Base-by-base conservation (phyloP, 495 filamentous ascomycete species). In the Xylaria palmicola region DNA sequence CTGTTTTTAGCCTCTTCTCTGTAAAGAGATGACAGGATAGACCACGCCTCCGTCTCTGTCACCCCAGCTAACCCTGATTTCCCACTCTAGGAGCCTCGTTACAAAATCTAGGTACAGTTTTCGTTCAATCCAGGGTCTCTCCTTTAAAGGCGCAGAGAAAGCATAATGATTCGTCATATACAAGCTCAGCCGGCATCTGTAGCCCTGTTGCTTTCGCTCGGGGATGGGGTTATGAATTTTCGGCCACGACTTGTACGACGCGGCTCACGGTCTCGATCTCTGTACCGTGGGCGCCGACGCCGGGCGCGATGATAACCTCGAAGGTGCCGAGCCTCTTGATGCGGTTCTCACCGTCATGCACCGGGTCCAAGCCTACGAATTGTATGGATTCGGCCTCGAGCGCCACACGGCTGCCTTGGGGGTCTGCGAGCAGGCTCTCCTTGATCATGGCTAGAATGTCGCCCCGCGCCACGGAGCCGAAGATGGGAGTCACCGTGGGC, bases 291-390 rank as follows among this genome's bases (percentile, higher is more conserved):
- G 65, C 29, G 15, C 27, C 41, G 4, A 48, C 10, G 17, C 50
- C 50, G 17, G 32, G 50, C 0, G 60, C 56, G 22, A 80, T 72
- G 13, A 68, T 56, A 10, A 77, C 64, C 50, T 77, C 66, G 56
- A 69, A 80, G 15, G 68, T 72, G 6, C 76, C 77, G 5, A 79
- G 67, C 13, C 62, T 49, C 60, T 78, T 80, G 60, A 79, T 66
- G 40, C 75, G 70, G 57, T 75, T 71, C 32, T 65, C 62, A 26
- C 62, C 71, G 30, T 61, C 59, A 10, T 54, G 40, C 19, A 39
- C 50, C 3, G 64, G 68, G 6, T 62, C 68, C n/a, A 77, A 39
- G 30, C 72, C 74, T 10, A 65, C 1, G 48, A 80, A 68, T 4
- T 20, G 30, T n/a, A 80, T 60, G 53, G 67, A 52, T 3, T 68